Evolutionary conservation across 1,284 basidiomycete species (phyloP), one percentile per base, ranked within the genome.

Genomic region (Sanghuangporus sanghuang): DNA sequence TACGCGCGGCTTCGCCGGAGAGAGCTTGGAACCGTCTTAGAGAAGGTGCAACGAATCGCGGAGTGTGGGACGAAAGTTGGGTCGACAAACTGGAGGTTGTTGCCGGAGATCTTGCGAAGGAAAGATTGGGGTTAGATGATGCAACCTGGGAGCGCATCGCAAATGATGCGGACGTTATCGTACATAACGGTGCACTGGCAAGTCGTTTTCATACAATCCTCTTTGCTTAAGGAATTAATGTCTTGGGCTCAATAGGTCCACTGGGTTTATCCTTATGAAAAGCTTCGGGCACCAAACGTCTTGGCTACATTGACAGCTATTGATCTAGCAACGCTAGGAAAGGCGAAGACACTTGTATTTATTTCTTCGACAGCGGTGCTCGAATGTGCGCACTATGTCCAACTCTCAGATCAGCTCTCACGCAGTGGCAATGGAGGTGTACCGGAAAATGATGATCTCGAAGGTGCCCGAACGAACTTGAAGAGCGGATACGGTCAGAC

Each of bases 221-320:
- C n/a, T 35, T 11, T 23, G 27, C 44, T 38, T 55, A 40, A 32
- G 23, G 63, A 6, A 38, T 55, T 18, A 57, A 35, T 63, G 39
- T 53, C 27, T 63, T 5, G 53, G 11, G 14, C 12, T 36, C 5
- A 14, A 12, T 67, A 93, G 92, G 92, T 99, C 14, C 97, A 99
- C 73, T 99, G 97, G 97, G 94, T 99, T 2, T 99, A 98, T 76
- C 95, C 96, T 0, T 99, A 99, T 77, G 90, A 94, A 73, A 95
- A 90, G 75, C 83, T 99, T 42, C 90, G 96, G 16, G 83, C 90
- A 0, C 86, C 96, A 35, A 99, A 99, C 73, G 97, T 99, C 12
- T 73, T 96, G 3, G 90, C 92, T 0, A 99, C 97, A 1, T 72
- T 98, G 62, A 90, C 90, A 1, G 87, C 88, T 1, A 82, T 98